Percentiles rank a stretch among this genome's conserved stretches.
phyloP scores from a whole-genome alignment of 164 flowering plant genomes.

The Annona squamosa region DNA sequence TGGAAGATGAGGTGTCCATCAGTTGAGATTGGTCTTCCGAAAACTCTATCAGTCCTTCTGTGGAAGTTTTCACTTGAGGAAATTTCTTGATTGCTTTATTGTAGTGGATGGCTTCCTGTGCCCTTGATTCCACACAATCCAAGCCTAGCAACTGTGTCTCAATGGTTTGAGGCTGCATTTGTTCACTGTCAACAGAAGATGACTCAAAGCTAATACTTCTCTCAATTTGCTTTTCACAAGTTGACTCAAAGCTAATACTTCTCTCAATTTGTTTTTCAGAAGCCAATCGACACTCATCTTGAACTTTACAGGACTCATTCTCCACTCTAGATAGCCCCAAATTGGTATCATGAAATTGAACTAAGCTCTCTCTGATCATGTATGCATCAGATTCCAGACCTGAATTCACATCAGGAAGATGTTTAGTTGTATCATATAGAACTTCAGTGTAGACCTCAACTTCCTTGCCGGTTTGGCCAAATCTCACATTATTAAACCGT shows the following conservation, averaged over 20 bases:
- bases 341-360: background rate
- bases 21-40: slow-evolving; percentile 4
- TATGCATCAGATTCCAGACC: slow-evolving; percentile 8
- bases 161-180: slow-evolving; percentile 1
- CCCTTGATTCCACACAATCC: slow-evolving; percentile 11
- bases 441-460: slow-evolving; percentile 8
- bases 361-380: slow-evolving; percentile 6
- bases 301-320: slow-evolving; percentile 1
- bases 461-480: background rate
- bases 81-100: slow-evolving; percentile 12
- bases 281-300: slow-evolving; percentile 10
- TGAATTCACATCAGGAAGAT: slow-evolving; percentile 20
- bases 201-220: background rate
- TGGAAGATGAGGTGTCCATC: slow-evolving; percentile 3
- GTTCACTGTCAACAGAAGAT: background rate
- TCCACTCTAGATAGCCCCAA: background rate
- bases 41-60: slow-evolving; percentile 8
- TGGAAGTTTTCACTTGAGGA: slow-evolving; percentile 10
- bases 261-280: slow-evolving; percentile 15
- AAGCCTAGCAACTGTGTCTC: slow-evolving; percentile 3
- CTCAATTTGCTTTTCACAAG: slow-evolving; percentile 14
- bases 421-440: slow-evolving; percentile 17
- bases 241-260: background rate
- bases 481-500: slow-evolving; percentile 5
- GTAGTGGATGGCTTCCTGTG: slow-evolving; percentile 18